Evolutionary conservation across 2,329 filamentous ascomycete species (phyloP).

Genomic region (Dactylellina sp.): DNA sequence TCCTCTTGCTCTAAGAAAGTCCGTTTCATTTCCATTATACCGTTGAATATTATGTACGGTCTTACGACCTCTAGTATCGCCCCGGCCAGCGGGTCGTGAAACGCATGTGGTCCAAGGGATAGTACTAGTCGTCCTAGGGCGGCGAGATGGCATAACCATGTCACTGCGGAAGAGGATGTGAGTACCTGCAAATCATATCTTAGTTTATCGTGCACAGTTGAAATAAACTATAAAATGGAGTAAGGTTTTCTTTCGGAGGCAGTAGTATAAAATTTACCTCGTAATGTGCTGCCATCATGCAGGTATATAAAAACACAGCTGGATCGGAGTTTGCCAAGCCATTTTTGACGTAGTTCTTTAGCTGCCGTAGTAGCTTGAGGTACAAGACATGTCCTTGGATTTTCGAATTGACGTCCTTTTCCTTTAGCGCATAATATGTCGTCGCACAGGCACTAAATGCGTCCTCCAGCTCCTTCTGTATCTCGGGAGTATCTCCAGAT

Average conservation of each 20-base stretch:
- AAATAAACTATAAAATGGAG: no score
- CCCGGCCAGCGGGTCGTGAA: slow-evolving; percentile 48
- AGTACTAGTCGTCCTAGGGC: slow-evolving; percentile 44
- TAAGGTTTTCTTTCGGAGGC: no score
- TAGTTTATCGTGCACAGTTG: no score
- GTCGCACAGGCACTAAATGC: slow-evolving; percentile 48
- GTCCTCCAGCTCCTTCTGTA: slow-evolving; percentile 47
- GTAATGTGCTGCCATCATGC: slow-evolving; percentile 55
- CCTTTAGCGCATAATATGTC: slow-evolving; percentile 52
- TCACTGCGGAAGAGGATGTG: slow-evolving; percentile 37
- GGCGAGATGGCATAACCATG: slow-evolving; percentile 50
- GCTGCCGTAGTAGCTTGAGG: slow-evolving; percentile 42
- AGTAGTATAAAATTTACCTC: no score
- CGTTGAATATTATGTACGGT: slow-evolving; percentile 51
- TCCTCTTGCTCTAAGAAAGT: slow-evolving; percentile 42
- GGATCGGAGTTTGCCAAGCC: slow-evolving; percentile 51
- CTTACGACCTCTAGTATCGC: slow-evolving; percentile 51
- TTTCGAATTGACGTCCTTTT: slow-evolving; percentile 46
- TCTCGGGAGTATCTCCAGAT: slow-evolving; percentile 49
- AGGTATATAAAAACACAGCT: slow-evolving; percentile 53
- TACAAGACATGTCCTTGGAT: slow-evolving; percentile 52
- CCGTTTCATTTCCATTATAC: slow-evolving; percentile 40
- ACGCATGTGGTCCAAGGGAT: slow-evolving; percentile 43
- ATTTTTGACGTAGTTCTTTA: slow-evolving; percentile 52
- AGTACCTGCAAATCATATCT: slow-evolving; percentile 19